These are phyloP conservation scores for Rhodotorula sp. DNA, from an alignment of 1,284 basidiomycete genomes.

Conservation along the genomic window DNA sequence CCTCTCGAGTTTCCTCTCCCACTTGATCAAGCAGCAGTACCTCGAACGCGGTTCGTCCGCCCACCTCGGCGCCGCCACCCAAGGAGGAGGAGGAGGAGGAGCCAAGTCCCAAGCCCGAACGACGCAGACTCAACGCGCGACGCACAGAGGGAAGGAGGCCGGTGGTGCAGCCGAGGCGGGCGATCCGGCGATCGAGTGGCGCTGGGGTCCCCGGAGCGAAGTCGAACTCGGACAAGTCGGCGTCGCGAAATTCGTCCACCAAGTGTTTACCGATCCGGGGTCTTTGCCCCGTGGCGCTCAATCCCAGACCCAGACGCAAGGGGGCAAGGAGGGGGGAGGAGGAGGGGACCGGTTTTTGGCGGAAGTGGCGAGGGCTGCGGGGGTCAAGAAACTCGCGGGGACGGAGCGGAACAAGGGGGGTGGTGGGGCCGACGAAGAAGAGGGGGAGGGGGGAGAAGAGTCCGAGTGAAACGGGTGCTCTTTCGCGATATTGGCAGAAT, in stretches of 20 bases:
- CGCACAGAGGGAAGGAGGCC: slow-evolving; percentile 14
- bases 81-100: too few species aligned
- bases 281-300: not conserved
- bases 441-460: not conserved
- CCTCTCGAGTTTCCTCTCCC: slow-evolving; percentile 22
- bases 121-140: slow-evolving; percentile 2
- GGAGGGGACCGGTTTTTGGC: slow-evolving; percentile 17
- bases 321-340: slow-evolving; percentile 15
- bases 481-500: not conserved
- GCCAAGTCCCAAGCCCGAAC: slow-evolving; percentile 6
- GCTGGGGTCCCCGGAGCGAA: slow-evolving; percentile 48
- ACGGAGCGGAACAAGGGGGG: not conserved
- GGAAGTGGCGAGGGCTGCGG: slow-evolving; percentile 33
- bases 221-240: slow-evolving; percentile 46
- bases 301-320: not conserved
- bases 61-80: not conserved
- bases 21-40: slow-evolving; percentile 43
- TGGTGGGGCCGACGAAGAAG: not conserved
- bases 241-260: slow-evolving; percentile 45
- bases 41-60: slow-evolving; percentile 41
- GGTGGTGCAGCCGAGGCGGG: slow-evolving; percentile 19
- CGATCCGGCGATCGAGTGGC: slow-evolving; percentile 46
- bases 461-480: not conserved
- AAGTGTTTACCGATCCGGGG: slow-evolving; percentile 30
- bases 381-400: slow-evolving; percentile 15